Evolutionary conservation across 2,329 filamentous ascomycete genomes (phyloP).

Genomic region (Celoporthe dispersa): DNA sequence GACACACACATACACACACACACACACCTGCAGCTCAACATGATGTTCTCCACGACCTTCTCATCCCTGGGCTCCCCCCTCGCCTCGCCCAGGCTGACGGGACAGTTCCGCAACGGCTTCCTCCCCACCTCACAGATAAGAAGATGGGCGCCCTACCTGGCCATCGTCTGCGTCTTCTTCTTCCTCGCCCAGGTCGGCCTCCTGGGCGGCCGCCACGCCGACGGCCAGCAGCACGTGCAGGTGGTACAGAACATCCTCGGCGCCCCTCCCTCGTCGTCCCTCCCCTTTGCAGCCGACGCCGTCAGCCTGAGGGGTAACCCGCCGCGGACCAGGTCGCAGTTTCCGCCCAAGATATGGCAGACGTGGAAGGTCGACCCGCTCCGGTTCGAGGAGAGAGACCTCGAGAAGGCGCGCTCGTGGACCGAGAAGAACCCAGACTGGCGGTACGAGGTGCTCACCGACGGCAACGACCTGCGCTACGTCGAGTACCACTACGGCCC

Average conservation of each 20-base stretch:
- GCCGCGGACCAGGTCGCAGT: constrained; percentile 38
- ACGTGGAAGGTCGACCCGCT: constrained; percentile 74
- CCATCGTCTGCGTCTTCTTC: constrained; percentile 48
- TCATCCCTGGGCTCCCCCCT: constrained; percentile 29
- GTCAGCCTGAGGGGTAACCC: constrained; percentile 33
- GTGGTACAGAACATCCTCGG: constrained; percentile 50
- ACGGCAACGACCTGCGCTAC: constrained; percentile 68
- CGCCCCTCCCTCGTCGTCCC: constrained; percentile 30
- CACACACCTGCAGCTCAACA: neutral
- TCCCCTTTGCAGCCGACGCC: constrained; percentile 29
- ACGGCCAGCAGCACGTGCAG: constrained; percentile 13
- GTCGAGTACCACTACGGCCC: constrained; percentile 70
- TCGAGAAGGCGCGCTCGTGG: constrained; percentile 66
- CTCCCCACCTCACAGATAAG: constrained; percentile 33
- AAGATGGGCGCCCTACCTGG: constrained; percentile 52
- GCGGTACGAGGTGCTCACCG: constrained; percentile 71
- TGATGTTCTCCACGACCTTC: constrained; percentile 17
- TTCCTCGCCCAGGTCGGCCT: constrained; percentile 39
- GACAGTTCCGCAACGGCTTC: constrained; percentile 40
- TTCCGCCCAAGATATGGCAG: constrained; percentile 75
- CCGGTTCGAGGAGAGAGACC: constrained; percentile 66
- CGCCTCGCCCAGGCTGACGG: constrained; percentile 35
- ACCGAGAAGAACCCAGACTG: constrained; percentile 66
- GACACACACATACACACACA: neutral
- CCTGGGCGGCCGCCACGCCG: constrained; percentile 10